These are phyloP conservation scores for Stagonosporopsis vannaccii DNA, from an alignment of 2,329 filamentous ascomycete species.

Conservation along the genomic window DNA sequence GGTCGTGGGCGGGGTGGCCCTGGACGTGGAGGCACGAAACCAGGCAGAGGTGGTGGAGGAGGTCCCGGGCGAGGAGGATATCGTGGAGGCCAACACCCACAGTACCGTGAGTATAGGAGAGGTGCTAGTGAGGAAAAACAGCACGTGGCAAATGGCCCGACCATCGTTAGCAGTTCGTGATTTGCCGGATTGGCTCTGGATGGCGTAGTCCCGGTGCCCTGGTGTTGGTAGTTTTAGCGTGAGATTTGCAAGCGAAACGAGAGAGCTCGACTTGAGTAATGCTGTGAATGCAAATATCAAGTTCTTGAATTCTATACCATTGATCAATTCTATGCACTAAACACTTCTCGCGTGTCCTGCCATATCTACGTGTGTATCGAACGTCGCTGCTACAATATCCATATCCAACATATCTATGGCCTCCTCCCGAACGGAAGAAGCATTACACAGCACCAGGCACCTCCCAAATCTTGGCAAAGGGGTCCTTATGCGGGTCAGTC, in stretches of 20 bases:
- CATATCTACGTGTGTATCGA: background rate
- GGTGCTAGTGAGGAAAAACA: conserved; percentile 11
- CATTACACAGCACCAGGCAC: conserved; percentile 11
- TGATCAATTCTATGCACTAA: background rate
- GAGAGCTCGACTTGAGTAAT: background rate
- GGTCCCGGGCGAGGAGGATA: conserved; percentile 10
- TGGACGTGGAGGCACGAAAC: conserved; percentile 14
- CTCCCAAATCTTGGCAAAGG: conserved; percentile 56
- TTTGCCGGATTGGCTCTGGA: conserved; percentile 1
- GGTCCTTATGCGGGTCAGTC: conserved; percentile 59
- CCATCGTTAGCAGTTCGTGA: conserved; percentile 17
- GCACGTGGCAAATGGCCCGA: conserved; percentile 12
- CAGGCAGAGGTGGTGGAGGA: conserved; percentile 3
- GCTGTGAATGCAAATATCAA: background rate
- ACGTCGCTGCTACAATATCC: background rate
- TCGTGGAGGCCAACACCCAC: conserved; percentile 11
- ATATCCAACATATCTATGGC: background rate
- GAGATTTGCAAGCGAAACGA: background rate
- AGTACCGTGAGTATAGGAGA: conserved; percentile 13
- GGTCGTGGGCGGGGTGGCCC: conserved; percentile 37
- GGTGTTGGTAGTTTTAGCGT: conserved; percentile 12
- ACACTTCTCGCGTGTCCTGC: background rate
- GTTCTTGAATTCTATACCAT: background rate
- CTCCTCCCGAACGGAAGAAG: too few species aligned
- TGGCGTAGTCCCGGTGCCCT: conserved; percentile 5